Base-by-base conservation (phyloP, 106 monocot species). In the Narthecium ossifragum region DNA sequence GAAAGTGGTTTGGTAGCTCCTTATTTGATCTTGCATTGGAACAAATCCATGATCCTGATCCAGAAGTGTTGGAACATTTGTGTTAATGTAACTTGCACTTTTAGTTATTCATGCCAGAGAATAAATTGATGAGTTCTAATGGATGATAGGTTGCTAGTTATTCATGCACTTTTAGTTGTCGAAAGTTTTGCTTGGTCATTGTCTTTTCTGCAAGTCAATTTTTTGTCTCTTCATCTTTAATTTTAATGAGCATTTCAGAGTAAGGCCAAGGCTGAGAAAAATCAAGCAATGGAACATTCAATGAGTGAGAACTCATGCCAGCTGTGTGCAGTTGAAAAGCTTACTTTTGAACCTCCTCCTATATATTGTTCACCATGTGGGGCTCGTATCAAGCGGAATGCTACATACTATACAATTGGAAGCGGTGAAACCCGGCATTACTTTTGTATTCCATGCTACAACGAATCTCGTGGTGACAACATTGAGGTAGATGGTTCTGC, bases 291-390 rank as follows among this genome's bases (percentile, higher is more conserved):
- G 73, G 92, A 84, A 40, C 80, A 67, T 18, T 71, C 76, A 14
- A 84, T 90, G 87, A 98, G 70, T 72, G 96, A 98, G 75, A 98
- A 90, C 57, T 84, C 90, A 46, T 98, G 96, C 61, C 96, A 87
- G 65, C 62, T 98, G 31, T 98, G 96, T 69, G 86, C 87, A 27
- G 86, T 90, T 18, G 96, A 90, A 58, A 98, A 87, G 31, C 96
- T 98, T 45, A 87, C 81, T 8, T 98, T 98, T 70, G 90, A 98
- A 57, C 96, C 96, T 21, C 96, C 90, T 26, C 96, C 96, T 20
- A 90, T 98, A 78, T 98, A 98, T 71, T 98, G 96, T 71, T 75
- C 96, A 47, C 78, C 81, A 26, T 98, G 96, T 69, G 96, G 96
- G 73, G 96, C 81, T 63, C 90, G 96, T 31, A 98, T 98, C 65